Base-by-base conservation (phyloP, 1,139 yeast genomes). In the Kluyveromyces marxianus region DNA sequence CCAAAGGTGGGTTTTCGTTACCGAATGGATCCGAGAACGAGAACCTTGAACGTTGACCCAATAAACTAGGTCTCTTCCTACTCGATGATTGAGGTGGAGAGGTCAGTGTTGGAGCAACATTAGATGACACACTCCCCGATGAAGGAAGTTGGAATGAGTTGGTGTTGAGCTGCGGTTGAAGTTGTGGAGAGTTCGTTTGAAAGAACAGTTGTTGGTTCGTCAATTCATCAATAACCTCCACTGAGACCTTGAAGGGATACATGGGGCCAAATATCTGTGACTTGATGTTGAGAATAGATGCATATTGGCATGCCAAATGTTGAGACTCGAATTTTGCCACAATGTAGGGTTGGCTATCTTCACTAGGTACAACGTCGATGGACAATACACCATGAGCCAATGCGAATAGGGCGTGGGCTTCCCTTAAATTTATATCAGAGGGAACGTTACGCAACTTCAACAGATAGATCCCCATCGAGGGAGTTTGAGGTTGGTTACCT, bases 381-480 rank as follows among this genome's bases (percentile, higher is more conserved):
- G 70, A 66, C 33, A 81, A 62, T 54, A 84, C 87, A 55, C 87
- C 95, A 48, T 76, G 72, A 24, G 95, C 95, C 54, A 90, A 72
- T 5, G 96, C 77, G 62, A 90, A 90, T 31, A 90, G 72, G 33
- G 86, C 71, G 37, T 79, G 73, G 24, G 92, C 83, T 64, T 90
- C 97, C 59, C 96, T 78, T 31, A 74, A 63, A 3, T 90, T 67
- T 39, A 89, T 69, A 62, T 89, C 95, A 7, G 71, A 61, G 2
- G 97, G 97, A 25, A 88, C 65, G 58, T 83, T 83, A 49, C 70
- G 71, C 37, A 83, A 50, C 46, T 56, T 62, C 37, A 69, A 48
- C 25, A 64, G 52, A 44, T 60, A 67, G 7, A 55, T 53, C n/a
- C 58, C 57, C 35, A 48, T 50, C n/a, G 42, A 42, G 29, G 45